A percentile compares a stretch with the other conserved stretches of the same genome.
These are phyloP conservation scores for Coemansia sp. DNA, from an alignment of 192 early-diverging fungal genomes.

Conservation along the genomic window DNA sequence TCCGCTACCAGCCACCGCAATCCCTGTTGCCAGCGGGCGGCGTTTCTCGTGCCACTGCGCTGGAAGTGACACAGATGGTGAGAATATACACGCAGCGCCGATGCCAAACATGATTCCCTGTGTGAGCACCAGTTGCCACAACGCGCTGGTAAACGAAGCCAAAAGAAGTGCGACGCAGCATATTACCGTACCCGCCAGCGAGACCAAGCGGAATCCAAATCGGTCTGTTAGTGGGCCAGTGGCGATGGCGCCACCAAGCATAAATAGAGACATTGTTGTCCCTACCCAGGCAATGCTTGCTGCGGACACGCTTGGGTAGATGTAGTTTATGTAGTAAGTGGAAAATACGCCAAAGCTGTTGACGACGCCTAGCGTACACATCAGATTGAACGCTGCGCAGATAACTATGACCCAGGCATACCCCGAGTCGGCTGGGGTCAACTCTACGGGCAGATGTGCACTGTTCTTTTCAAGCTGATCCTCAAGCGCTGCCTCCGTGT, in stretches of 20 bases:
- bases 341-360: slow-evolving; percentile 52
- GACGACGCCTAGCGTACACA: slow-evolving; percentile 41
- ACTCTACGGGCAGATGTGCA: not conserved
- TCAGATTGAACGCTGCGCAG: slow-evolving; percentile 31
- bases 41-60: slow-evolving; percentile 72
- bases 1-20: slow-evolving; percentile 75
- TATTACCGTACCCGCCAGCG: slow-evolving; percentile 26
- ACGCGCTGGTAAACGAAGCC: slow-evolving; percentile 36
- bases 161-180: slow-evolving; percentile 29
- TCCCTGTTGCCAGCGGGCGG: slow-evolving; percentile 71
- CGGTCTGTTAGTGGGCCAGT: slow-evolving; percentile 42
- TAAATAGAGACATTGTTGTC: slow-evolving; percentile 35
- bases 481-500: too few species aligned
- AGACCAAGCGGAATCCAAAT: slow-evolving; percentile 33
- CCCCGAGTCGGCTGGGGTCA: slow-evolving; percentile 18
- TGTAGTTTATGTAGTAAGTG: slow-evolving; percentile 46
- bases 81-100: slow-evolving; percentile 66
- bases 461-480: not conserved
- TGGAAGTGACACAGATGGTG: slow-evolving; percentile 70
- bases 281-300: slow-evolving; percentile 49
- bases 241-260: slow-evolving; percentile 36
- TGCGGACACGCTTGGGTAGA: slow-evolving; percentile 28
- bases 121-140: slow-evolving; percentile 74
- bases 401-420: slow-evolving; percentile 52
- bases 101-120: slow-evolving; percentile 77